phyloP scores from a whole-genome alignment of 2,329 filamentous ascomycete genomes.

The Aspergillus ibericus region DNA sequence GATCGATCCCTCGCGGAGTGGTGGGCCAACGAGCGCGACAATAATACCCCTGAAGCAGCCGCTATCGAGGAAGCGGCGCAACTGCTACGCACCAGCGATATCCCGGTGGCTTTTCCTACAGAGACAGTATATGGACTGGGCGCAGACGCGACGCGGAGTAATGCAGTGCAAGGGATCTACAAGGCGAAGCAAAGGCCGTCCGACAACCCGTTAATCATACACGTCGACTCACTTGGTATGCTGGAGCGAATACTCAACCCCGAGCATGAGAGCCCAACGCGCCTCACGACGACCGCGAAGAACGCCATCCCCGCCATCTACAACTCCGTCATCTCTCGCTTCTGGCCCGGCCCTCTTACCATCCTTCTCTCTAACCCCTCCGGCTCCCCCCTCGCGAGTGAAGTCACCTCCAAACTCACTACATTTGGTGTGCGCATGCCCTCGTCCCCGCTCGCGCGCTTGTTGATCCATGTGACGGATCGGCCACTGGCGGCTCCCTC shows the following conservation, averaged over 20 bases:
- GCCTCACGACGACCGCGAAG: constrained; percentile 31
- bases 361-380: constrained; percentile 78
- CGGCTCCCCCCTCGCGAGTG: constrained; percentile 73
- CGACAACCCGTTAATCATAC: constrained; percentile 94
- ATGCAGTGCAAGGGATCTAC: constrained; percentile 88
- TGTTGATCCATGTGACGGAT: constrained; percentile 77
- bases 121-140: constrained; percentile 97
- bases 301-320: constrained; percentile 70
- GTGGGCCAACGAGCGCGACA: constrained; percentile 40
- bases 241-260: constrained; percentile 62
- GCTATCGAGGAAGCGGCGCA: constrained; percentile 65
- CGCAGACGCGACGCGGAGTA: constrained; percentile 87
- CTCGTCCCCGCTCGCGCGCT: constrained; percentile 76
- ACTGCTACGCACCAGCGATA: constrained; percentile 63
- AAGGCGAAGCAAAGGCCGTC: constrained; percentile 83
- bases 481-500: constrained; percentile 86
- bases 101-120: constrained; percentile 91
- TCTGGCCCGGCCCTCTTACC: constrained; percentile 94
- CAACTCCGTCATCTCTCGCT: constrained; percentile 70
- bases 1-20: constrained; percentile 37
- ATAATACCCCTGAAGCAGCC: constrained; percentile 47
- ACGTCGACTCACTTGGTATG: constrained; percentile 79
- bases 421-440: constrained; percentile 94
- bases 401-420: constrained; percentile 80
- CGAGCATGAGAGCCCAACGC: constrained; percentile 23